These are phyloP conservation scores for Phellopilus nigrolimitatus DNA, from an alignment of 1,284 basidiomycete species.

Conservation along the genomic window DNA sequence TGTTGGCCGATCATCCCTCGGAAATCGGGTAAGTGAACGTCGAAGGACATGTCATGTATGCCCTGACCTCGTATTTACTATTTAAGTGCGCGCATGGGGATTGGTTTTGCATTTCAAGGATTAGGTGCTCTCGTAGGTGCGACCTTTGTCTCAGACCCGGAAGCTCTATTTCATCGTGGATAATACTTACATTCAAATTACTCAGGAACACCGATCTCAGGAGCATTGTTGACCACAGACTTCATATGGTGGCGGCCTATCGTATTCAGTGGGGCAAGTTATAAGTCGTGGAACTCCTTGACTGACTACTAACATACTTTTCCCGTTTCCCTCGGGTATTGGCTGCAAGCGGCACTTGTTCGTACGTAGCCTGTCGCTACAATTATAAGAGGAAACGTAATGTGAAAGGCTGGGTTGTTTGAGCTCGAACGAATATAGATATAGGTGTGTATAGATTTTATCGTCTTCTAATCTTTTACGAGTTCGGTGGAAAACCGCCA, in stretches of 20 bases:
- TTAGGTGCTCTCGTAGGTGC: slow-evolving; percentile 30
- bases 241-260: slow-evolving; percentile 40
- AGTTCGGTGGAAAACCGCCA: too few species aligned
- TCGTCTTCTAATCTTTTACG: too few species aligned
- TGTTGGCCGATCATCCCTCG: slow-evolving; percentile 36
- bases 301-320: too few species aligned
- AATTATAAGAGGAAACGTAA: too few species aligned
- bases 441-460: too few species aligned
- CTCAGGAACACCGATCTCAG: slow-evolving; percentile 42
- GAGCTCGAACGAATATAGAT: too few species aligned
- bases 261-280: slow-evolving; percentile 39
- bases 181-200: background rate
- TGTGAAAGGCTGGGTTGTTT: too few species aligned
- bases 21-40: slow-evolving; percentile 37
- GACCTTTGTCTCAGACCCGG: too few species aligned
- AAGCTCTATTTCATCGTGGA: background rate
- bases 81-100: slow-evolving; percentile 36
- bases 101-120: slow-evolving; percentile 27
- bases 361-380: too few species aligned
- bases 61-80: background rate
- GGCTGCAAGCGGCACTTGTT: too few species aligned
- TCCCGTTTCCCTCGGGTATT: too few species aligned
- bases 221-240: slow-evolving; percentile 36
- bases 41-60: background rate
- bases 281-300: too few species aligned